Conservation (phyloP, 1,284 basidiomycete species). For the Cryptococcus sp. region DNA sequence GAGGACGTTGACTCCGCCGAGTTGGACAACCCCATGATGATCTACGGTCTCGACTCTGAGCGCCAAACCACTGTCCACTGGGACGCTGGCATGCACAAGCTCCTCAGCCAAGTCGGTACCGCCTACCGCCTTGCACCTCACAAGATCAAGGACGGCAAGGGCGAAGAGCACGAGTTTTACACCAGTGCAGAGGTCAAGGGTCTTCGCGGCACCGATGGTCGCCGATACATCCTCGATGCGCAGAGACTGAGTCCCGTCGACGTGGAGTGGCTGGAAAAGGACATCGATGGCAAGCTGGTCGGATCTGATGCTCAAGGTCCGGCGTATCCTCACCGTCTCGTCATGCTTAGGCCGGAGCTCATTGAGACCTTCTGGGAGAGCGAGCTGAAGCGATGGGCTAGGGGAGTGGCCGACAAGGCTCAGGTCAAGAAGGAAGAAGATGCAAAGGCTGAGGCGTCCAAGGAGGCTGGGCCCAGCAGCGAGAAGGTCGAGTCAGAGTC, state of each 20-base stretch:
- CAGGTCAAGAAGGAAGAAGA: constrained; percentile 20
- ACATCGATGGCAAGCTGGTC: constrained; percentile 49
- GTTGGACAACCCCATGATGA: constrained; percentile 56
- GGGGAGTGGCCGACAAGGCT: constrained; percentile 50
- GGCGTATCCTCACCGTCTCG: constrained; percentile 59
- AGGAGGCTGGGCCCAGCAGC: constrained; percentile 23
- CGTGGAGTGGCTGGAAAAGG: constrained; percentile 60
- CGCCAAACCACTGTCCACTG: constrained; percentile 55
- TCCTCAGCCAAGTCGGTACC: constrained; percentile 58
- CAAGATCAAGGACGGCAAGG: constrained; percentile 56
- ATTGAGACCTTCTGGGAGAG: constrained; percentile 59
- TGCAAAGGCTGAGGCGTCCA: constrained; percentile 24
- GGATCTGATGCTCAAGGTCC: constrained; percentile 26
- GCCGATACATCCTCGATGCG: constrained; percentile 61
- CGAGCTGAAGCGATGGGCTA: constrained; percentile 59
- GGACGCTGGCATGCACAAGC: constrained; percentile 57
- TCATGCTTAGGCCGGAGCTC: constrained; percentile 62
- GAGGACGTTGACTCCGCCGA: constrained; percentile 21
- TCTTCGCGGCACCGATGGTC: constrained; percentile 60
- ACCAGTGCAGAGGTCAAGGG: constrained; percentile 62
- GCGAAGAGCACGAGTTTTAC: constrained; percentile 56
- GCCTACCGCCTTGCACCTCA: constrained; percentile 59
- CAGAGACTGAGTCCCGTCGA: constrained; percentile 60
- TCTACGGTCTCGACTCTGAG: constrained; percentile 62
- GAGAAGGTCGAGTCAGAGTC: constrained; percentile 21